Base-by-base conservation (phyloP, 371 early-diverging fungal species). In the Encephalitozoon romaleae region DNA sequence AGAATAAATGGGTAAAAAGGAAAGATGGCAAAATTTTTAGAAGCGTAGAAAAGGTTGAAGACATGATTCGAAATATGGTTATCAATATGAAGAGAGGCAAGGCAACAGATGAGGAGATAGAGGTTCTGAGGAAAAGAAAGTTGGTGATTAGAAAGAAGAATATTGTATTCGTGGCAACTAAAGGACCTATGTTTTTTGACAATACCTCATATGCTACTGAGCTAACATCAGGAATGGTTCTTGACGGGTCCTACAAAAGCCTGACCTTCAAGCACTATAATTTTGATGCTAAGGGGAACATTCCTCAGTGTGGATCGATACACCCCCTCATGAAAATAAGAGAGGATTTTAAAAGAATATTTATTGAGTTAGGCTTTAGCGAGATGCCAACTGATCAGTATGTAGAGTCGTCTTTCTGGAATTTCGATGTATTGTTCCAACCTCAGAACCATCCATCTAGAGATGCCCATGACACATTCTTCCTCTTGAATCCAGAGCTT, bases 391-490 rank as follows among this genome's bases (percentile, higher is more conserved):
- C 98, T 71, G 92, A 92, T 88, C 88, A 90, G 84, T 99, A 90
- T 86, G 94, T 95, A 71, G 99, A 98, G 84, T 91, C 92, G 53
- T 93, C 95, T 81, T 99, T 99, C 90, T 99, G 98, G 98, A 98
- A 98, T 87, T 99, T 98, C 85, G 99, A 99, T 85, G 92, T 95
- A 32, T 90, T 98, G 70, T 99, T 95, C 89, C 95, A 95, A 84
- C 98, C 99, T 45, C 98, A 99, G 87, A 92, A 96, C 84, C 99
- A 99, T 86, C 94, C 98, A 68, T 94, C 98, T 11, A 90, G 99
- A 80, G 96, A 98, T 85, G 89, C 91, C 43, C 98, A 98, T 85
- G 99, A 99, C 84, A 98, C 99, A 41, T 99, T 99, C 88, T 98
- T 94, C 88, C 83, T 96, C 69, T 89, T 88, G 71, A 85, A 87